Evolutionary conservation across 2,329 filamentous ascomycete genomes (phyloP).

Genomic region (Penicillium freii): DNA sequence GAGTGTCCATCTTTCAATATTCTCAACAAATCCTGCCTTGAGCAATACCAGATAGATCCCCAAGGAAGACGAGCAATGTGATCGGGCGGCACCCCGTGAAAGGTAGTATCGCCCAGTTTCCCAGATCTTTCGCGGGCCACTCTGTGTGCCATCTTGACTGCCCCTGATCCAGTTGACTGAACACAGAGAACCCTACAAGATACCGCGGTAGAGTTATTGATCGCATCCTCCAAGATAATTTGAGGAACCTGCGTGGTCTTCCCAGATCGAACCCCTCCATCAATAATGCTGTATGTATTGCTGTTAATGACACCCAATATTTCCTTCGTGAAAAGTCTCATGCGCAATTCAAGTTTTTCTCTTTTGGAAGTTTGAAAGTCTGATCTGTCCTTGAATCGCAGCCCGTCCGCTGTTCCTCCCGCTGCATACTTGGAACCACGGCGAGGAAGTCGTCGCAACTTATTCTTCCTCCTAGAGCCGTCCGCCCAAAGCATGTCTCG

Average conservation of each 20-base stretch:
- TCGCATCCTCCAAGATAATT: constrained; percentile 52
- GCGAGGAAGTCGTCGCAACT: not conserved
- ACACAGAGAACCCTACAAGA: constrained; percentile 52
- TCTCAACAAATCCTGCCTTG: constrained; percentile 50
- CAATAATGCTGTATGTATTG: constrained; percentile 47
- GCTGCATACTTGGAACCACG: too few species aligned
- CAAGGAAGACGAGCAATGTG: constrained; percentile 21
- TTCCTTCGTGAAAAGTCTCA: constrained; percentile 38
- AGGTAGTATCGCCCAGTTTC: constrained; percentile 42
- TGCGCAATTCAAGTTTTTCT: constrained; percentile 33
- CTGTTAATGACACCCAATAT: constrained; percentile 42
- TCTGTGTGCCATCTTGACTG: constrained; percentile 46
- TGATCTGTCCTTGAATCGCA: not conserved
- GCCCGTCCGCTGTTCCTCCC: not conserved
- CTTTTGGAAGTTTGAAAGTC: too few species aligned
- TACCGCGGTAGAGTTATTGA: constrained; percentile 39
- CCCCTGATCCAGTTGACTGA: constrained; percentile 51
- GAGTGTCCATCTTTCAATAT: constrained; percentile 42
- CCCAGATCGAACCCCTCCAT: constrained; percentile 48
- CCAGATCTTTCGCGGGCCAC: constrained; percentile 50
- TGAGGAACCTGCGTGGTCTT: constrained; percentile 55
- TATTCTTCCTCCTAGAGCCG: not conserved
- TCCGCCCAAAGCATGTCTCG: not conserved
- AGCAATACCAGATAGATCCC: constrained; percentile 51
- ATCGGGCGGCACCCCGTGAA: constrained; percentile 49